Conservation (phyloP, 2,329 filamentous ascomycete species). For the Cladorrhinum sp. region DNA sequence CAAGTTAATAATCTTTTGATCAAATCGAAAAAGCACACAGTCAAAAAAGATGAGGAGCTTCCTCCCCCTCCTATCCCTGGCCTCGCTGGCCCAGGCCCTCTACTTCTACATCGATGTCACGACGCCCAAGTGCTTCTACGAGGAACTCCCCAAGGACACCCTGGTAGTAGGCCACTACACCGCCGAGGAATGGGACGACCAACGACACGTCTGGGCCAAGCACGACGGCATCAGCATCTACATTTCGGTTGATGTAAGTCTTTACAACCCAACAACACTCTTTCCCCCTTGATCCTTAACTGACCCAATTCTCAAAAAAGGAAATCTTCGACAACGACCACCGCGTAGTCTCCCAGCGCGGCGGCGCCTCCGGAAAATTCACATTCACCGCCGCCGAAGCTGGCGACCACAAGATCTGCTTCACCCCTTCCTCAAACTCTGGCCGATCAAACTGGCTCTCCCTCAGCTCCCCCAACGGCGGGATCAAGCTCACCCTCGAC, state of each 20-base stretch:
- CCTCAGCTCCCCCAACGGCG: constrained; percentile 62
- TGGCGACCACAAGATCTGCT: constrained; percentile 96
- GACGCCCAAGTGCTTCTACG: constrained; percentile 91
- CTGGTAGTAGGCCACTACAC: constrained; percentile 91
- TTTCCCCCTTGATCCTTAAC: constrained; percentile 4
- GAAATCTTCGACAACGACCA: constrained; percentile 98
- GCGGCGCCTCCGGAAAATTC: constrained; percentile 74
- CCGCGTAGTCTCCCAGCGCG: constrained; percentile 86
- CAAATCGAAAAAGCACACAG: neutral
- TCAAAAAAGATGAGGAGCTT: constrained; percentile 53
- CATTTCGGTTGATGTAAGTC: constrained; percentile 79
- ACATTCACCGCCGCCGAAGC: constrained; percentile 92
- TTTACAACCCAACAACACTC: neutral
- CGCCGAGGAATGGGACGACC: constrained; percentile 78
- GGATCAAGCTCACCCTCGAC: constrained; percentile 81
- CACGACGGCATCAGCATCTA: constrained; percentile 77
- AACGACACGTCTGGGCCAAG: constrained; percentile 63
- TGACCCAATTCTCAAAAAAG: constrained; percentile 37
- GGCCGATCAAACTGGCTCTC: constrained; percentile 70
- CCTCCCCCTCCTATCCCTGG: constrained; percentile 64
- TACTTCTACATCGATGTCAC: constrained; percentile 94
- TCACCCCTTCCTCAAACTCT: constrained; percentile 75
- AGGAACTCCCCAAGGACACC: constrained; percentile 96
- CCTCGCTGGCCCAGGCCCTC: constrained; percentile 69
- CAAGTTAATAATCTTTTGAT: neutral